phyloP scores from a whole-genome alignment of 179 eudicot genomes.

The Actinidia arguta region DNA sequence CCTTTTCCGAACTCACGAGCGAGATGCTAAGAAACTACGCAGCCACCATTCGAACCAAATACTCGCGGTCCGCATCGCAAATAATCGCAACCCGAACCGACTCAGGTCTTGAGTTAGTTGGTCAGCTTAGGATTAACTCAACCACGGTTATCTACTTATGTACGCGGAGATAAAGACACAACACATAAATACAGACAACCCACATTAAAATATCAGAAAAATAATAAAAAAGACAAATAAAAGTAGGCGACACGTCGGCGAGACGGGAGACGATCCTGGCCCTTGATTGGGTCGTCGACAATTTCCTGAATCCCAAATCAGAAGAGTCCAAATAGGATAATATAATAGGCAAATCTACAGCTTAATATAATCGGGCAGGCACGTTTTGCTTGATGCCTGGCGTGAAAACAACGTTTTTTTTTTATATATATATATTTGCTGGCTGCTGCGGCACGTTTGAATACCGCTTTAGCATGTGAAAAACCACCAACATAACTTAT shows the following conservation, averaged over 20 bases:
- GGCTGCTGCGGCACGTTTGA: neutral
- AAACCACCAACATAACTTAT: neutral
- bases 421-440: neutral
- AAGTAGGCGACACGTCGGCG: slow-evolving; percentile 26
- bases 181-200: no score
- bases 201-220: no score
- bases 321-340: neutral
- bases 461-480: slow-evolving; percentile 17
- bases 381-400: slow-evolving; percentile 12
- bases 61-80: neutral
- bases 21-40: no score
- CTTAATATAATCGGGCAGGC: neutral
- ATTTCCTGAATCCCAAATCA: neutral
- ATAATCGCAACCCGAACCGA: neutral
- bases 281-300: slow-evolving; percentile 29
- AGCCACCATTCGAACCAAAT: neutral
- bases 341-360: neutral
- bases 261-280: slow-evolving; percentile 28
- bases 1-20: no score
- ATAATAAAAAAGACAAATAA: neutral
- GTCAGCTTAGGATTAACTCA: neutral
- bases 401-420: slow-evolving; percentile 4
- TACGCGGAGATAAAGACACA: no score
- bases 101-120: neutral
- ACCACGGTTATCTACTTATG: neutral